Base-by-base conservation (phyloP, 441 rosid species). In the Breynia disticha region DNA sequence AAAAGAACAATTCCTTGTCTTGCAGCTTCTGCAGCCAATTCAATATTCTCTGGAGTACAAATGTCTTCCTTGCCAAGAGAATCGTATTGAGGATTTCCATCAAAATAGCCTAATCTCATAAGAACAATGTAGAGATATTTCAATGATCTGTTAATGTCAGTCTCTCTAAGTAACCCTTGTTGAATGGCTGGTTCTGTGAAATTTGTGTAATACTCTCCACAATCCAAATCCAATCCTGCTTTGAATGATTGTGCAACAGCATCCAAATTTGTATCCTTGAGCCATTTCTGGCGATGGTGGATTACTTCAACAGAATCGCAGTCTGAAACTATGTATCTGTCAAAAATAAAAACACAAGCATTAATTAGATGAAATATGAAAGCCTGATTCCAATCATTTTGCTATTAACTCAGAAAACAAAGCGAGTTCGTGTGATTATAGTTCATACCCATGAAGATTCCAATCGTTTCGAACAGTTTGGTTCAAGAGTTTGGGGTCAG, bases 1-100 rank as follows among this genome's bases (percentile, higher is more conserved):
- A 79, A 63, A 22, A 86, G 77, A 2, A 81, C 86, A 20, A 76
- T 81, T 48, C 90, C 88, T 28, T 83, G 62, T 18, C 64, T 74
- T 0, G 35, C 35, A 4, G 35, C 35, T 28, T 28, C 35, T 9
- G 35, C 35, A 0, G 88, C 94, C 8, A 80, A 62, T 48, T 52
- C 52, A 11, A 73, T 72, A 20, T 80, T 60, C 0, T 75, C 44
- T 41, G 13, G 9, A 28, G 35, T 37, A 35, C 88, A 80, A 7
- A 79, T 55, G 54, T 82, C 79, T 57, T 41, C 37, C 76, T 76
- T 46, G 19, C 50, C 50, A 46, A 52, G 38, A 19, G 15, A 6
- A 11, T 35, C 9, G 43, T 24, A 52, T 6, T 13, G 11, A 17
- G 52, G 79, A 38, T 28, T 60, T 35, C 68, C 88, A 7, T 79